Percentiles rank a stretch among this genome's conserved stretches.
These are phyloP conservation scores for Glaciozyma martinii DNA, from an alignment of 768 basidiomycete genomes.

Conservation along the genomic window DNA sequence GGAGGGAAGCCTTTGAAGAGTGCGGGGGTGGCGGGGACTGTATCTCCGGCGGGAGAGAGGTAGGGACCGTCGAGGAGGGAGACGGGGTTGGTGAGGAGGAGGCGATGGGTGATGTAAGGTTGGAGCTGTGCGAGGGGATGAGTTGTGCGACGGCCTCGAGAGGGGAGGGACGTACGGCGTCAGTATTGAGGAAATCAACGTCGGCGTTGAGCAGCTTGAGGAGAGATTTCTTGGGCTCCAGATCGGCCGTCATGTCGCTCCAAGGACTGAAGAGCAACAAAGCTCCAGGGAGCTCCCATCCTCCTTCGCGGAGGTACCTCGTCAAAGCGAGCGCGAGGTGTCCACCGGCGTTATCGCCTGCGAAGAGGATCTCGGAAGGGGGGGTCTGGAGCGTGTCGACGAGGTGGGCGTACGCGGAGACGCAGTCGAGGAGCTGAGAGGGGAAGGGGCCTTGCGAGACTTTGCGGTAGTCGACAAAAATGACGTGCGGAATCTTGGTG, in stretches of 20 bases:
- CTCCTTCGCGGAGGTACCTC: neutral
- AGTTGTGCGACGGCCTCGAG: neutral
- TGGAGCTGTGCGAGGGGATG: neutral
- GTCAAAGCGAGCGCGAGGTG: neutral
- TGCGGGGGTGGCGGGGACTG: neutral
- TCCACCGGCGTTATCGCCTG: neutral
- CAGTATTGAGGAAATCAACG: neutral
- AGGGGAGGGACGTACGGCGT: neutral
- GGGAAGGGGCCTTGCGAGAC: neutral
- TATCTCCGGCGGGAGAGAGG: neutral
- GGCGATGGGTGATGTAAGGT: conserved; percentile 2
- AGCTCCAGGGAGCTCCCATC: neutral
- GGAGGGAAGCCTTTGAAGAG: neutral
- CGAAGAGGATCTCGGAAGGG: neutral
- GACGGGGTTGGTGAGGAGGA: neutral
- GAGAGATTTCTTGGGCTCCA: neutral
- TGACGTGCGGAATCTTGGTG: neutral
- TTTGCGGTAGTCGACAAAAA: conserved; percentile 1
- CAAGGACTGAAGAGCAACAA: neutral
- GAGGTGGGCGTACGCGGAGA: neutral
- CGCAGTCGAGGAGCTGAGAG: neutral
- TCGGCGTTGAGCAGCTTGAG: neutral
- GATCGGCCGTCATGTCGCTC: neutral
- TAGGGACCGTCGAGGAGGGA: conserved; percentile 6
- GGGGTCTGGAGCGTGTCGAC: neutral